These are phyloP conservation scores for Anisodus acutangulus DNA, from an alignment of 257 asterid genomes.

Conservation along the genomic window DNA sequence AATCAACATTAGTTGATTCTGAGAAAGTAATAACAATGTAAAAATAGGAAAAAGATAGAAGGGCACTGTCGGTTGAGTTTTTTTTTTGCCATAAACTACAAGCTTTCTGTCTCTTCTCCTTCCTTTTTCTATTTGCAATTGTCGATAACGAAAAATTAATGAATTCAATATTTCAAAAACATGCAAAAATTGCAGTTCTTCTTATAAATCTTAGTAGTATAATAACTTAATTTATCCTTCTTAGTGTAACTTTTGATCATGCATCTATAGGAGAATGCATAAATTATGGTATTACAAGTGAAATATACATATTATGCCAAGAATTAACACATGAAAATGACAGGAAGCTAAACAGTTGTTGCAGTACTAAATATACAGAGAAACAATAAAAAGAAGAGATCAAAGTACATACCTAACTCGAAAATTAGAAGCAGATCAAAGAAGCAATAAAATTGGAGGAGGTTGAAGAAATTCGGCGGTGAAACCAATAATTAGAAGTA, in stretches of 20 bases:
- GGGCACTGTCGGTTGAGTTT: not conserved
- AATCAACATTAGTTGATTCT: not conserved
- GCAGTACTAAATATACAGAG: not conserved
- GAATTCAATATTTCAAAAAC: not conserved
- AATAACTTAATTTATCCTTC: too few species aligned
- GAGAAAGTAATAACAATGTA: not conserved
- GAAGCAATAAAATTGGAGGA: not conserved
- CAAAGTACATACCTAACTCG: conserved; percentile 28
- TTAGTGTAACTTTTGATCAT: not conserved
- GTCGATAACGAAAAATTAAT: not conserved
- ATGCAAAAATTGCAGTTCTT: not conserved
- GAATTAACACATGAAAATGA: not conserved
- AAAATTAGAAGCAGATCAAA: not conserved
- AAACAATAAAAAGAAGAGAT: not conserved
- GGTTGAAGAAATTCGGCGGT: not conserved
- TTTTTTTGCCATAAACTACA: not conserved
- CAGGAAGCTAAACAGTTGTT: not conserved
- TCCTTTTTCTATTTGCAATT: not conserved
- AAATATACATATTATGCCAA: not conserved
- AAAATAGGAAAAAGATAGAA: not conserved
- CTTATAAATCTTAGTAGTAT: too few species aligned
- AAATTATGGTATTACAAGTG: not conserved
- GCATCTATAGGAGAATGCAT: not conserved
- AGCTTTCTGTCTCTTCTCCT: not conserved
- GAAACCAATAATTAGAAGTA: not conserved